Evolutionary conservation across 2,329 filamentous ascomycete genomes (phyloP), one percentile per base, ranked within the genome.

Genomic region (Fusarium goolgardi): DNA sequence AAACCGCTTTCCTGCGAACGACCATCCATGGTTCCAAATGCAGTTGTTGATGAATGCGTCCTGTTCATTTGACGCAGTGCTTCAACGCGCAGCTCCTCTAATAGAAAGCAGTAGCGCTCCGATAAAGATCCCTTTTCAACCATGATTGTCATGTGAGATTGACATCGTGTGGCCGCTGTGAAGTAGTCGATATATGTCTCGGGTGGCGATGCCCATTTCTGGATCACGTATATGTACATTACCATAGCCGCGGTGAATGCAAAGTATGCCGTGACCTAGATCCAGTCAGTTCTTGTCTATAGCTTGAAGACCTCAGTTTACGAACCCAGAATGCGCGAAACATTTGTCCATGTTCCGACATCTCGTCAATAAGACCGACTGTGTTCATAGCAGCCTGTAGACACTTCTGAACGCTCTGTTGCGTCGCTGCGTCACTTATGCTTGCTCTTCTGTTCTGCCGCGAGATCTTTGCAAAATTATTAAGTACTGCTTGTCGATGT

Each of bases 401-500:
- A 6, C 71, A 73, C 9, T 70, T 67, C 2, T 63, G 55, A 4
- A 73, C 70, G 6, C 70, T 71, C 8, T 73, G 71, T 10, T 56
- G 65, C 0, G 58, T 59, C 4, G 63, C 47, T 1, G 51, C 34
- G 8, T 71, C 57, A 1, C 70, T 67, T 5, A 39, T 50, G 15
- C 37, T 53, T 0, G 41, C 31, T 4, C 35, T 59, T 1, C 59
- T 40, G 0, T 51, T 59, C 13, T 71, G 59, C 2, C 60, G 46
- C 1, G 70, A 71, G 0, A 71, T 52, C 2, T 64, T 46, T 3
- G 70, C 67, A 27, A 81, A 78, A 45, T 78, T 79, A 12, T 76
- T 79, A 0, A 79, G 56, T 1, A 82, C 69, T 15, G 78, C 78
- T 6, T 78, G 80, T 0, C 81, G 72, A 44, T 81, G 74, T 0